These are phyloP conservation scores for Phytophthora citricola DNA, from an alignment of 352 stramenopile species.

Conservation along the genomic window DNA sequence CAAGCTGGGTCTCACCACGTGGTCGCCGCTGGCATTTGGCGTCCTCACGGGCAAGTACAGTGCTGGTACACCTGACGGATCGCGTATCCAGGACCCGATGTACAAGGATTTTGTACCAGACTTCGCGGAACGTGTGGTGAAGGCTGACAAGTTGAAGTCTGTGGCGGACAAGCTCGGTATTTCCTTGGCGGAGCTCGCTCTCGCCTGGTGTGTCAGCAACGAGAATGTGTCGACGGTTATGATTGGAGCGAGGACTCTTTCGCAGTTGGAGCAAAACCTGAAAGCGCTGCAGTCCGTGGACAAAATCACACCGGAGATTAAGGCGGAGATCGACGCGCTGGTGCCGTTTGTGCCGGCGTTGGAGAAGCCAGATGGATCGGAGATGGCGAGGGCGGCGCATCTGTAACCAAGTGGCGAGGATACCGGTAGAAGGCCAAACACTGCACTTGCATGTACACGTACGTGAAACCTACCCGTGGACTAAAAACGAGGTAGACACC, in stretches of 20 bases:
- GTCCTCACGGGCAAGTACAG: background rate
- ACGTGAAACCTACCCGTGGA: too few species aligned
- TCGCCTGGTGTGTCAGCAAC: constrained; percentile 67
- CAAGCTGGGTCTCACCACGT: too few species aligned
- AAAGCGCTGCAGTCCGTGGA: constrained; percentile 42
- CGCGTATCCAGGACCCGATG: background rate
- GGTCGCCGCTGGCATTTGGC: too few species aligned
- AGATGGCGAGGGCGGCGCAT: too few species aligned
- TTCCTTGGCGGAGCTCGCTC: constrained; percentile 46
- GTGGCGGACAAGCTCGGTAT: constrained; percentile 51
- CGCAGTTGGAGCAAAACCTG: constrained; percentile 69
- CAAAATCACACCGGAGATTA: constrained; percentile 58
- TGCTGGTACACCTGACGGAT: background rate
- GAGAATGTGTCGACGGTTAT: constrained; percentile 62
- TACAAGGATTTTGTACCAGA: constrained; percentile 13
- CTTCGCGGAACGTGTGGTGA: constrained; percentile 22
- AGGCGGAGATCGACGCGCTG: constrained; percentile 55
- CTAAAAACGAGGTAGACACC: too few species aligned
- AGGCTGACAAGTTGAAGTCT: constrained; percentile 40
- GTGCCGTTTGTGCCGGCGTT: constrained; percentile 1
- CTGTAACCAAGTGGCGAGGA: too few species aligned
- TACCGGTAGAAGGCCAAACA: too few species aligned
- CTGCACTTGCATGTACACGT: too few species aligned
- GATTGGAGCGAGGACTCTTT: constrained; percentile 48
- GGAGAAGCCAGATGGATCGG: too few species aligned